Evolutionary conservation across 2,329 filamentous ascomycete genomes (phyloP), one percentile per base, ranked within the genome.

Genomic region (Esteya vermicola): DNA sequence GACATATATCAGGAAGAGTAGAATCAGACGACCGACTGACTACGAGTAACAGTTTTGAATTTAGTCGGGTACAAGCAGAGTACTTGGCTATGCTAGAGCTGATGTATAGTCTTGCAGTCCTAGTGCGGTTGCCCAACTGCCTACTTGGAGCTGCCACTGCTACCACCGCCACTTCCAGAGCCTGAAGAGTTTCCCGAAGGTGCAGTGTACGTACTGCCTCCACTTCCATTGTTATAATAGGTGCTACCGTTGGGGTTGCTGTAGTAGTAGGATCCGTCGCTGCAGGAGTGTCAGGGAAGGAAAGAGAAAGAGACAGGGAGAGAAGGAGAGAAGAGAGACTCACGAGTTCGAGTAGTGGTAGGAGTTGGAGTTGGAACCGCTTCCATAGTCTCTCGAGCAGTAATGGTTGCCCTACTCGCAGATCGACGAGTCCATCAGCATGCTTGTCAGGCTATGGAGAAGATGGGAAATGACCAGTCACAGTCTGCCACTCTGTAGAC

Each of bases 231-330:
- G 57, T 81, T 79, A 65, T 81, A 61, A 61, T 84, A 84, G 30
- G 72, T 78, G 52, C 72, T 80, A 13, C 76, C 75, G 46, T 80
- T 69, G 34, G 75, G 59, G 59, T 83, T 84, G 53, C 68, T 72
- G 60, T 83, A 84, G 62, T 84, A 82, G 65, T 84, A 84, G 2
- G 75, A 81, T 28, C 78, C 76, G 49, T 82, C 52, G 19, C 68
- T 72, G 20, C 13, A 13, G n/a, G 10, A 6, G 27, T 23, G 6
- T n/a, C n/a, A n/a, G n/a, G n/a, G n/a, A n/a, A n/a, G 23, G 27
- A 9, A 26, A 23, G 36, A 26, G 14, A 20, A n/a, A 4, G 19
- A 9, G 9, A 5, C 6, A 12, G 22, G 9, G 2, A 33, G 20
- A 27, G 7, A 20, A 8, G 23, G 14, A 19, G 4, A 22, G 33